phyloP scores from a whole-genome alignment of 306 rosid species.

The Pachyrhizus erosus region DNA sequence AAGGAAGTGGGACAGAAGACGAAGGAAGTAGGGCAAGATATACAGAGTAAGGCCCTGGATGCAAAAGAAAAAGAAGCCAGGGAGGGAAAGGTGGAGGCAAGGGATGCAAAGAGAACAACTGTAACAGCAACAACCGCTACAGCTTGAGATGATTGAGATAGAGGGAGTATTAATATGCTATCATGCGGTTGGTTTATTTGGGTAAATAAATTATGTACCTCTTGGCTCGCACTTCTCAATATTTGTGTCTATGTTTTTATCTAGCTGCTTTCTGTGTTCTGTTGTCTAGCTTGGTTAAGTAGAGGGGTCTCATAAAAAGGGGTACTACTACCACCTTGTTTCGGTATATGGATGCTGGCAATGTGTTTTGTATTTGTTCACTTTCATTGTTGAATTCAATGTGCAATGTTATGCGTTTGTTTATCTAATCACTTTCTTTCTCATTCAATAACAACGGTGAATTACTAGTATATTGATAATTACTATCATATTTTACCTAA shows the following conservation, averaged over 20 bases:
- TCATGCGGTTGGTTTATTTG: neutral
- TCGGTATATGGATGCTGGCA: neutral
- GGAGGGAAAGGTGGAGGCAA: neutral
- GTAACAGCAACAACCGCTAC: neutral
- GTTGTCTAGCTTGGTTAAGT: neutral
- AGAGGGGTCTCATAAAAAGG: neutral
- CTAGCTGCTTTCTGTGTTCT: neutral
- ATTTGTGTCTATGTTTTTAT: neutral
- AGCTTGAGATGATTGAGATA: neutral
- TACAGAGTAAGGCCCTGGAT: constrained; percentile 77
- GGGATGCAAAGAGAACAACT: neutral
- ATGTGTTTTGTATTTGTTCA: constrained; percentile 27
- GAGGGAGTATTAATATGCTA: neutral
- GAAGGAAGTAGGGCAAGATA: constrained; percentile 71
- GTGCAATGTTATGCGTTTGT: constrained; percentile 14
- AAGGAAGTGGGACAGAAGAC: constrained; percentile 62
- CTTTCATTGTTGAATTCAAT: constrained; percentile 26
- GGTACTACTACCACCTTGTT: neutral
- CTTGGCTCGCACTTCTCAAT: neutral
- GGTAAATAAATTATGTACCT: constrained; percentile 32
- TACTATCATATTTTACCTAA: neutral
- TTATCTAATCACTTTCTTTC: neutral
- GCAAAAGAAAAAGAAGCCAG: neutral
- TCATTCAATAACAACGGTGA: neutral
- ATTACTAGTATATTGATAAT: too few relatives aligned